Percentiles rank a stretch among this genome's conserved stretches.
Conservation (phyloP, 345 rosid genomes). For the Reutealis trisperma region DNA sequence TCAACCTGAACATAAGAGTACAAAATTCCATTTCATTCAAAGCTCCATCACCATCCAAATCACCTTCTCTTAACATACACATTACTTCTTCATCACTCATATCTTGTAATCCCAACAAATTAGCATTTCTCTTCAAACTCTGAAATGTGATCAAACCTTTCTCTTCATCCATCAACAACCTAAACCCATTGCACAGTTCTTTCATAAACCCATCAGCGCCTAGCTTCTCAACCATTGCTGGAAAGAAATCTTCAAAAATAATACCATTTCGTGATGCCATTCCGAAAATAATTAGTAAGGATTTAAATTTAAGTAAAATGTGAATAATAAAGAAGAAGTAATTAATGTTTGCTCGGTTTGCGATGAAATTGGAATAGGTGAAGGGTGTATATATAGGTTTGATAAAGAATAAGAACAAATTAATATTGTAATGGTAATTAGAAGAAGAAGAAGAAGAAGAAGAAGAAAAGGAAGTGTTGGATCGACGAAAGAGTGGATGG, state of each 20-base stretch:
- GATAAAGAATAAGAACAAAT: background rate
- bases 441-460: constrained; percentile 3
- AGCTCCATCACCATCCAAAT: constrained; percentile 58
- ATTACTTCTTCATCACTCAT: constrained; percentile 52
- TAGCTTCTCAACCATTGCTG: constrained; percentile 54
- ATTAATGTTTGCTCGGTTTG: too few species aligned
- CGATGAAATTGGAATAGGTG: background rate
- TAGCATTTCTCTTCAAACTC: constrained; percentile 54
- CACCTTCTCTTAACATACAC: constrained; percentile 60
- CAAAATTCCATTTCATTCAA: constrained; percentile 57
- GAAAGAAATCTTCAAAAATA: constrained; percentile 57
- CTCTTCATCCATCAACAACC: constrained; percentile 46
- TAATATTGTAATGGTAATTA: background rate
- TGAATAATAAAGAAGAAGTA: too few species aligned
- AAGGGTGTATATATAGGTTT: constrained; percentile 10
- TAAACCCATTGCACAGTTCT: constrained; percentile 56
- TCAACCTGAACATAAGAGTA: constrained; percentile 61
- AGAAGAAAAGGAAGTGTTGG: constrained; percentile 2
- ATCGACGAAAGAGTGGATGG: constrained; percentile 12
- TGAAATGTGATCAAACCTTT: constrained; percentile 50
- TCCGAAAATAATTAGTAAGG: background rate
- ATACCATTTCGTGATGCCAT: constrained; percentile 37
- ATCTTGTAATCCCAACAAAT: constrained; percentile 42
- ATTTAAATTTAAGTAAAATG: too few species aligned
- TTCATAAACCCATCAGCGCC: constrained; percentile 61